phyloP scores from a whole-genome alignment of 108 stramenopile genomes.

The Discostella pseudostelligera region DNA sequence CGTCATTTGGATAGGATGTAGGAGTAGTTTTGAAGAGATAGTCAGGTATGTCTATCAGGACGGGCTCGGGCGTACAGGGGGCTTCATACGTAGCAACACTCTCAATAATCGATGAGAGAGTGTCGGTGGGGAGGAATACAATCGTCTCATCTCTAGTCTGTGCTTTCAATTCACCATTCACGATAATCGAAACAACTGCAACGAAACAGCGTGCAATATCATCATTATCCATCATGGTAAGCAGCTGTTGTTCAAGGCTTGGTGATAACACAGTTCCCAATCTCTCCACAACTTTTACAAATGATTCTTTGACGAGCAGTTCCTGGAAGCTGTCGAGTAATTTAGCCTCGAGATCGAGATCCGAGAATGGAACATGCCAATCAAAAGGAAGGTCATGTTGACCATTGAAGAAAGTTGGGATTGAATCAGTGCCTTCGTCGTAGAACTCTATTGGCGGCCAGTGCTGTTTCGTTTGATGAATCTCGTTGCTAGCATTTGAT shows the following conservation, averaged over 20 bases:
- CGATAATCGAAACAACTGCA: slow-evolving; percentile 25
- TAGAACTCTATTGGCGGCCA: slow-evolving; percentile 40
- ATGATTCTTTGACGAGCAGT: slow-evolving; percentile 21
- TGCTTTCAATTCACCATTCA: slow-evolving; percentile 28
- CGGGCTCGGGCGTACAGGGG: not conserved
- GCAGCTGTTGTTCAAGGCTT: slow-evolving; percentile 10
- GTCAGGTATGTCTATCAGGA: slow-evolving; percentile 12
- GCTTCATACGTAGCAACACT: slow-evolving; percentile 9
- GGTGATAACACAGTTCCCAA: slow-evolving; percentile 6
- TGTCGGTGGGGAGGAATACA: slow-evolving; percentile 25
- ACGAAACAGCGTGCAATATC: slow-evolving; percentile 32
- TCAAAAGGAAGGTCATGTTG: slow-evolving; percentile 21
- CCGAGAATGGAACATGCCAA: slow-evolving; percentile 24
- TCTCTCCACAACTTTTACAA: slow-evolving; percentile 15
- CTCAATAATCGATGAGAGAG: slow-evolving; percentile 14
- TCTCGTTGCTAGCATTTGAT: slow-evolving; percentile 13
- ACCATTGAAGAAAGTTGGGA: slow-evolving; percentile 27
- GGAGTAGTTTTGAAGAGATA: slow-evolving; percentile 6
- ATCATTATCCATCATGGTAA: slow-evolving; percentile 24
- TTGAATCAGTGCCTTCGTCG: slow-evolving; percentile 11
- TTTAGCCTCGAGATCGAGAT: slow-evolving; percentile 16
- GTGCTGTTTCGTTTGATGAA: slow-evolving; percentile 3
- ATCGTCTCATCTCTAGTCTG: slow-evolving; percentile 12
- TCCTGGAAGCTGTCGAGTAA: slow-evolving; percentile 17
- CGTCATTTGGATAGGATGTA: not conserved